phyloP scores from a whole-genome alignment of 345 rosid species.

The Rhodamnia rubescens region DNA sequence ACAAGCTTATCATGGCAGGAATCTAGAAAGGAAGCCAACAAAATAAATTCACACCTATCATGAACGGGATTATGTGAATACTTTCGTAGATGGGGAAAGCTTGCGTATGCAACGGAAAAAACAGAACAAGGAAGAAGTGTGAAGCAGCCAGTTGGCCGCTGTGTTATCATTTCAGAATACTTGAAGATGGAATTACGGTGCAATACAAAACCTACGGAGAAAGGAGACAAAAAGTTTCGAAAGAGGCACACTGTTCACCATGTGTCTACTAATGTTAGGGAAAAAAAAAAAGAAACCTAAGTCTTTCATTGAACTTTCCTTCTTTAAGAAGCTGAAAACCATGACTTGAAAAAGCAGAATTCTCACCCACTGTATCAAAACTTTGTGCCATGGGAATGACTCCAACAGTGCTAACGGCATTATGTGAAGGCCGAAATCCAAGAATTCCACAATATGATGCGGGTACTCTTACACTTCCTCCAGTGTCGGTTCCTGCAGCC shows the following conservation, averaged over 20 bases:
- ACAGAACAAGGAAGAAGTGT: not conserved
- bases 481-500: constrained; percentile 6
- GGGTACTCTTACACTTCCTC: constrained; percentile 6
- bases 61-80: not conserved
- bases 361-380: constrained; percentile 5
- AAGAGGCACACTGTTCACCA: not conserved
- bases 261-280: not conserved
- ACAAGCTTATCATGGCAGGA: not conserved
- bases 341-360: not conserved
- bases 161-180: not conserved
- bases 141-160: not conserved
- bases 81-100: not conserved
- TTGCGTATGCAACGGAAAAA: not conserved
- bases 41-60: not conserved
- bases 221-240: not conserved
- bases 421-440: constrained; percentile 10
- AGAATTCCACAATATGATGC: constrained; percentile 9
- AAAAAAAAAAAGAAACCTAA: not conserved
- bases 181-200: not conserved
- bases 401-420: not conserved
- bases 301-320: not conserved
- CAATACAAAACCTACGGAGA: not conserved
- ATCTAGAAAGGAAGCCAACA: not conserved
- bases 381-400: constrained; percentile 1
- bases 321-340: not conserved